Base-by-base conservation (phyloP, 1,284 basidiomycete species). In the Papiliotrema nemorosa region DNA sequence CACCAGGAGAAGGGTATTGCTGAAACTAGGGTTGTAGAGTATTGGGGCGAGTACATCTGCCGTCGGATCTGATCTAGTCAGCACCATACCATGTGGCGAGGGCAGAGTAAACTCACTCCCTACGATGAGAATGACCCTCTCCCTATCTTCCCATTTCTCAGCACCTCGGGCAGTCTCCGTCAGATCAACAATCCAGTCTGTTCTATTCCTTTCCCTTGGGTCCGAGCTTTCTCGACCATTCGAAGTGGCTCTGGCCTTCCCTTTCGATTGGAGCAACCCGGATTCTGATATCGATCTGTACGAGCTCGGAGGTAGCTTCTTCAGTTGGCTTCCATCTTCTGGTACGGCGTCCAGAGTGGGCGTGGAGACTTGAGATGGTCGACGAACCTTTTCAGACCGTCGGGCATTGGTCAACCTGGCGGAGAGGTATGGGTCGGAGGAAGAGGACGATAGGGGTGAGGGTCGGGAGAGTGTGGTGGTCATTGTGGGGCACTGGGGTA, bases 1-100 rank as follows among this genome's bases (percentile, higher is more conserved):
- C 24, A 71, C 57, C 10, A 71, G 57, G 10, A 71, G 44, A 12
- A 69, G 55, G 0, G 69, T 71, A 29, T 61, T 49, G 10, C 54
- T 41, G 48, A 67, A 71, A 1, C 50, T 39, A 0, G 60, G 57
- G 39, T 67, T 65, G 43, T 64, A 65, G 6, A 71, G 55, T 4
- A 71, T 42, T 1, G 69, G 69, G 0, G 60, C 54, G 21, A 71
- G 58, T 0, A 63, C 44, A 13, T 58, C 52, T 10, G 58, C 45
- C 1, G 62, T 63, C 2, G 57, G 49, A 34, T 57, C 68, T 70
- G 27, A 21, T 16, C 3, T n/a, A n/a, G 44, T 47, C 34, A 51
- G 41, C 24, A 16, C 12, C 4, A 16, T 21, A 12, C 14, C 34
- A n/a, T n/a, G n/a, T 38, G 27, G 21, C 9, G 18, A 36, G 13